phyloP scores from a whole-genome alignment of 164 flowering plant genomes.

The Stephania japonica region DNA sequence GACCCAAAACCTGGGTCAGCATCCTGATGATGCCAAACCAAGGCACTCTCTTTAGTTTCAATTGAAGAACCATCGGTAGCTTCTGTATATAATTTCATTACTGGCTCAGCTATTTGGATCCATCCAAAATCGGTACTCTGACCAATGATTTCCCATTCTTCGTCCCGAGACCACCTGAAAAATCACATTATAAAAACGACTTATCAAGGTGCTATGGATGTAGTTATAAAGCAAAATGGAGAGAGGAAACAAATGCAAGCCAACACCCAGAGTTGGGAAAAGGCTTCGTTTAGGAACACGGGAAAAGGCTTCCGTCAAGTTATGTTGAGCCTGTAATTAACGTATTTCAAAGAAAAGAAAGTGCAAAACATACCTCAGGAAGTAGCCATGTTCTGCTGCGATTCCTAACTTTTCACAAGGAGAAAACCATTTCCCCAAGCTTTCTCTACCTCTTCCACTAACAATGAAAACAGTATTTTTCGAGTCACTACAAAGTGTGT shows the following conservation, averaged over 20 bases:
- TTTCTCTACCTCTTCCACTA: slow-evolving; percentile 69
- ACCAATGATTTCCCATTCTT: slow-evolving; percentile 49
- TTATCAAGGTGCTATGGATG: not conserved
- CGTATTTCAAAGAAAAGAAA: not conserved
- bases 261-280: too few relatives aligned
- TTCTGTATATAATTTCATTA: slow-evolving; percentile 63
- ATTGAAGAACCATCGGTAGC: slow-evolving; percentile 70
- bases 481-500: slow-evolving; percentile 46
- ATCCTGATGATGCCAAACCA: slow-evolving; percentile 73
- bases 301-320: too few relatives aligned
- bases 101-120: slow-evolving; percentile 64
- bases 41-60: slow-evolving; percentile 67
- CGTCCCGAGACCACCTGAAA: slow-evolving; percentile 41
- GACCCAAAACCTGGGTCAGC: slow-evolving; percentile 72
- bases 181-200: not conserved
- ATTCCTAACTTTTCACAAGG: slow-evolving; percentile 70
- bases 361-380: slow-evolving; percentile 37
- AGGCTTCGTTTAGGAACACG: too few relatives aligned
- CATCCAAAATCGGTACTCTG: slow-evolving; percentile 48
- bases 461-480: slow-evolving; percentile 63
- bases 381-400: slow-evolving; percentile 82
- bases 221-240: not conserved
- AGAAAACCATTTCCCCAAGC: slow-evolving; percentile 66
- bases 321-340: too few relatives aligned
- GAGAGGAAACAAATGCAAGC: not conserved